Conservation (phyloP, 2,329 filamentous ascomycete species). For the Escovopsis sp. region DNA sequence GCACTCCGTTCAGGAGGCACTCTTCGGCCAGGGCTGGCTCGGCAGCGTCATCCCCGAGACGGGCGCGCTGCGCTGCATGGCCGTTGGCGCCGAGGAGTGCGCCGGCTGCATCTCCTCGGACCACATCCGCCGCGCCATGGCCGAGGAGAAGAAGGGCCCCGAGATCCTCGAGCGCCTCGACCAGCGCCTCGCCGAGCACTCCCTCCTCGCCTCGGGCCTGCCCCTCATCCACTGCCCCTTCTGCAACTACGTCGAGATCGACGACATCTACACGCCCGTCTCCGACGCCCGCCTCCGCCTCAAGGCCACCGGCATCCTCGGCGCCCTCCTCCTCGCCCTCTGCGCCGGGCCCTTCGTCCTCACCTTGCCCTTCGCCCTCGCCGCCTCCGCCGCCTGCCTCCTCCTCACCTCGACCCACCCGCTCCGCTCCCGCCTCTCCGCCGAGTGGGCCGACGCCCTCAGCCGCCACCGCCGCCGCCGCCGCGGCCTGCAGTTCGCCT, state of each 20-base stretch:
- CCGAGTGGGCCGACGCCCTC: slow-evolving; percentile 44
- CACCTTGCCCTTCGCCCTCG: slow-evolving; percentile 34
- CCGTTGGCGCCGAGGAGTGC: slow-evolving; percentile 57
- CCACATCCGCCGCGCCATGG: slow-evolving; percentile 58
- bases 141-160: slow-evolving; percentile 50
- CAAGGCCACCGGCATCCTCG: slow-evolving; percentile 34
- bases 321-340: slow-evolving; percentile 34
- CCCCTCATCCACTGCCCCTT: slow-evolving; percentile 77
- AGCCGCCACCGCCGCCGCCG: slow-evolving; percentile 53
- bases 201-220: slow-evolving; percentile 55
- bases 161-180: slow-evolving; percentile 66
- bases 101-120: slow-evolving; percentile 54
- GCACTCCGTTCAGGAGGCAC: slow-evolving; percentile 66
- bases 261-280: slow-evolving; percentile 54
- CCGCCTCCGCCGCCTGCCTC: slow-evolving; percentile 31
- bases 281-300: slow-evolving; percentile 41
- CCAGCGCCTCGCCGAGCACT: slow-evolving; percentile 63
- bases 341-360: slow-evolving; percentile 42
- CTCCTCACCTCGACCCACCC: slow-evolving; percentile 28
- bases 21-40: slow-evolving; percentile 88
- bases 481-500: slow-evolving; percentile 64
- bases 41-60: slow-evolving; percentile 59
- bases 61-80: slow-evolving; percentile 71
- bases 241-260: slow-evolving; percentile 80
- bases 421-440: slow-evolving; percentile 25